Evolutionary conservation across 441 rosid genomes (phyloP).

Genomic region (Eutrema salsugineum): DNA sequence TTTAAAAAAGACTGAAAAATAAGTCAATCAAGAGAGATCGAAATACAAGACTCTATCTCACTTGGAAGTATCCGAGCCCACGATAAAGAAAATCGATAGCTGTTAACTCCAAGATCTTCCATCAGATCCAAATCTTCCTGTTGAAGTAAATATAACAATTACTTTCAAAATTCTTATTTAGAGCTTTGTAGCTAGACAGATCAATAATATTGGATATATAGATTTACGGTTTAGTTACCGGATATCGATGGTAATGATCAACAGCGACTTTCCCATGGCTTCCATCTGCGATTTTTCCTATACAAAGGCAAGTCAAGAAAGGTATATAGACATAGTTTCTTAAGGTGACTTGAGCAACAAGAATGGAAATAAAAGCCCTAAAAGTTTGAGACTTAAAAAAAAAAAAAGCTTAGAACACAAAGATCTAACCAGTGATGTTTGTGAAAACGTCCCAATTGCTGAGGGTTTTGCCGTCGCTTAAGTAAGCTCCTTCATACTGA

Average conservation of each 20-base stretch:
- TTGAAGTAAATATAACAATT: background rate
- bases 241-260: constrained; percentile 64
- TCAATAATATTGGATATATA: background rate
- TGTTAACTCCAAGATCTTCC: constrained; percentile 56
- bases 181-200: background rate
- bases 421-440: constrained; percentile 45
- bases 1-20: background rate
- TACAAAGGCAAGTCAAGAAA: background rate
- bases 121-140: constrained; percentile 66
- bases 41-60: constrained; percentile 26
- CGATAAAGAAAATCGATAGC: constrained; percentile 70
- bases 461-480: constrained; percentile 60
- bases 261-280: constrained; percentile 55
- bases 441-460: constrained; percentile 71
- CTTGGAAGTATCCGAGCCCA: constrained; percentile 76
- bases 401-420: background rate
- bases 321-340: background rate
- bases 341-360: background rate
- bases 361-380: background rate
- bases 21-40: background rate
- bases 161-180: background rate
- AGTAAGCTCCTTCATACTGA: constrained; percentile 74
- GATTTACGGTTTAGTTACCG: constrained; percentile 24
- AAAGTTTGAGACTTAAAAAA: background rate
- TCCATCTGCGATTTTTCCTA: constrained; percentile 53